Evolutionary conservation across 768 basidiomycete species (phyloP).

Genomic region (Steccherinum ochraceum): DNA sequence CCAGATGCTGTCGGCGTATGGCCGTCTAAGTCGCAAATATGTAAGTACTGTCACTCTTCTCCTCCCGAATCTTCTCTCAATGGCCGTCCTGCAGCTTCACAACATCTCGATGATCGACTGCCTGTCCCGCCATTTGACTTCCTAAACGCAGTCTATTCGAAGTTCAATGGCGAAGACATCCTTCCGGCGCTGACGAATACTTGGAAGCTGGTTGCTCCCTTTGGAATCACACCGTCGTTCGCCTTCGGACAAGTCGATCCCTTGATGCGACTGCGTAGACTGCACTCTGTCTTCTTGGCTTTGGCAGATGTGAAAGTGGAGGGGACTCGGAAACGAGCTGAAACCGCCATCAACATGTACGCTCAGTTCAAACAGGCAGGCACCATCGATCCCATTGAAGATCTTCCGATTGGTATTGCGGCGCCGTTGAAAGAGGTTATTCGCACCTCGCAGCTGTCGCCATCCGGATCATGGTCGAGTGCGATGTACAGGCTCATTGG

Average conservation of each 20-base stretch:
- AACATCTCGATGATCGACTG: conserved; percentile 61
- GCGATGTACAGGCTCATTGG: conserved; percentile 64
- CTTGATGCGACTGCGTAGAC: conserved; percentile 42
- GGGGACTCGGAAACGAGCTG: conserved; percentile 58
- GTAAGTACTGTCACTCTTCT: conserved; percentile 26
- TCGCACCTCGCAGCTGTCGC: conserved; percentile 75
- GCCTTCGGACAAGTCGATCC: conserved; percentile 62
- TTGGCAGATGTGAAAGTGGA: conserved; percentile 48
- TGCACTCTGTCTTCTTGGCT: conserved; percentile 51
- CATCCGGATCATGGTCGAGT: conserved; percentile 69
- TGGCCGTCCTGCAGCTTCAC: conserved; percentile 12
- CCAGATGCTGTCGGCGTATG: conserved; percentile 56
- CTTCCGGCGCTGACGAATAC: conserved; percentile 39
- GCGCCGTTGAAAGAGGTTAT: conserved; percentile 81
- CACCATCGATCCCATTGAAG: conserved; percentile 40
- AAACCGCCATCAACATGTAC: conserved; percentile 54
- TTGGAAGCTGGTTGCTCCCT: conserved; percentile 37
- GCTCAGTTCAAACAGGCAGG: conserved; percentile 28
- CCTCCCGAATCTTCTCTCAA: background rate
- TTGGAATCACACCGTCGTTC: conserved; percentile 45
- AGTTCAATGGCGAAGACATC: conserved; percentile 62
- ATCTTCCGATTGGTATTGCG: conserved; percentile 62
- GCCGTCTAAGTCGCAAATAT: conserved; percentile 37
- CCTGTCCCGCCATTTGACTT: conserved; percentile 78
- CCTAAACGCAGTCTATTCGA: conserved; percentile 53